Base-by-base conservation (phyloP, 305 asterid genomes). In the Solanum chacoense region DNA sequence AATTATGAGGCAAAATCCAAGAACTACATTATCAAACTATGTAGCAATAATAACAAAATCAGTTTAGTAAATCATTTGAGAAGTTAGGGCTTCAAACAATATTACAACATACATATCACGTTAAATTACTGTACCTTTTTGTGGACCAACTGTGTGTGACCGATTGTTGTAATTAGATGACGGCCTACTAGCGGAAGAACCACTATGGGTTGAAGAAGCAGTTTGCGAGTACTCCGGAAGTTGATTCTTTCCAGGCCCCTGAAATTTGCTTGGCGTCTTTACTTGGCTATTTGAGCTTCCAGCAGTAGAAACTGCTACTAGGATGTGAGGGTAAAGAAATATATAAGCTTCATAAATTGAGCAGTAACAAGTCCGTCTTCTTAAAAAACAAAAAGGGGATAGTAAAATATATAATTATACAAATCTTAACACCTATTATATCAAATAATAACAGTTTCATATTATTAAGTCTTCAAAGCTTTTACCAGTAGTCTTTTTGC, bases 141-240 rank as follows among this genome's bases (percentile, higher is more conserved):
- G 95, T 28, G 92, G 90, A 75, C 98, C 95, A 90, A 91, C 93
- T 76, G 88, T 95, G 91, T 93, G 98, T 76, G 95, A 91, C 77
- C 95, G 91, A 90, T 92, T 94, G 94, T 90, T 93, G 92, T 93
- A 94, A 88, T 92, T 95, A 73, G 98, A 97, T 16, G 98, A 91
- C 59, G 98, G 98, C 93, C 97, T 91, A 90, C 91, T 87, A 76
- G 93, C 91, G 88, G 93, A 88, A 92, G 96, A 89, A 88, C 95
- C 88, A 73, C 91, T 90, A 85, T 90, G 92, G 89, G 90, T 86
- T 87, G 95, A 93, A 83, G 98, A 88, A 77, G 91, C 85, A 90
- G 88, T 85, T 81, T 89, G 97, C 24, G 88, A 89, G 89, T 93
- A 45, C 90, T 95, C 98, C 74, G 85, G 84, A 78, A 74, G 94